These are phyloP conservation scores for Yarrowia porcina DNA, from an alignment of 805 yeast species.

Conservation along the genomic window DNA sequence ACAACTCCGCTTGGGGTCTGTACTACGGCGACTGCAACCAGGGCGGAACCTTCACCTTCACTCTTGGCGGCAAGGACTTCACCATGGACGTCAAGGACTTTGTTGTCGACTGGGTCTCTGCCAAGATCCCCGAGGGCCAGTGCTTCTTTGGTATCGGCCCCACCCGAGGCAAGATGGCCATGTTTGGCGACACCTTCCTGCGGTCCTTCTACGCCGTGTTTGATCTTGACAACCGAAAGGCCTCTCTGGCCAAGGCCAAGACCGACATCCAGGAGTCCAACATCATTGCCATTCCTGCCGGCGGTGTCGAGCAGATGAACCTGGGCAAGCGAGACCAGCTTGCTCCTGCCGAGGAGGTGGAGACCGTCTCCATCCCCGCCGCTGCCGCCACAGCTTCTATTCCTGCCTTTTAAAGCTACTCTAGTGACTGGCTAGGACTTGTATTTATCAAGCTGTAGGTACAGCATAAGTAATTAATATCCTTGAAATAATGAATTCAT, in stretches of 20 bases:
- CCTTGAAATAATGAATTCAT: background rate
- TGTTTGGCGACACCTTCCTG: conserved; percentile 59
- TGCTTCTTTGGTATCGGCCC: conserved; percentile 36
- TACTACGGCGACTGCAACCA: conserved; percentile 25
- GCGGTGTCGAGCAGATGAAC: conserved; percentile 29
- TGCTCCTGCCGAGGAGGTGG: conserved; percentile 1
- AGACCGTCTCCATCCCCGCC: conserved; percentile 16
- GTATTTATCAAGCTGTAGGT: conserved; percentile 23
- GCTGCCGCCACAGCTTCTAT: conserved; percentile 24
- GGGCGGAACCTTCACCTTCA: conserved; percentile 29
- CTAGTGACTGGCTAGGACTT: background rate
- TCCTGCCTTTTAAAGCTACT: conserved; percentile 15
- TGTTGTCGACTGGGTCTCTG: conserved; percentile 22
- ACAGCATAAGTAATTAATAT: conserved; percentile 15
- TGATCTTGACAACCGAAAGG: conserved; percentile 55
- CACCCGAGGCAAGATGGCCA: conserved; percentile 34
- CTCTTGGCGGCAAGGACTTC: conserved; percentile 26
- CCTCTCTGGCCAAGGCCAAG: conserved; percentile 53
- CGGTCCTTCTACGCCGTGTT: conserved; percentile 64
- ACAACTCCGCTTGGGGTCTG: conserved; percentile 27
- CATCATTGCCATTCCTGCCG: conserved; percentile 31
- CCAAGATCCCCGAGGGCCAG: conserved; percentile 26
- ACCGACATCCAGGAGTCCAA: conserved; percentile 30
- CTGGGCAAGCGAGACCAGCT: conserved; percentile 10
- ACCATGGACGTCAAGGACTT: conserved; percentile 18